Conservation (phyloP, 192 early-diverging fungal genomes). For the Allomyces javanicus region DNA sequence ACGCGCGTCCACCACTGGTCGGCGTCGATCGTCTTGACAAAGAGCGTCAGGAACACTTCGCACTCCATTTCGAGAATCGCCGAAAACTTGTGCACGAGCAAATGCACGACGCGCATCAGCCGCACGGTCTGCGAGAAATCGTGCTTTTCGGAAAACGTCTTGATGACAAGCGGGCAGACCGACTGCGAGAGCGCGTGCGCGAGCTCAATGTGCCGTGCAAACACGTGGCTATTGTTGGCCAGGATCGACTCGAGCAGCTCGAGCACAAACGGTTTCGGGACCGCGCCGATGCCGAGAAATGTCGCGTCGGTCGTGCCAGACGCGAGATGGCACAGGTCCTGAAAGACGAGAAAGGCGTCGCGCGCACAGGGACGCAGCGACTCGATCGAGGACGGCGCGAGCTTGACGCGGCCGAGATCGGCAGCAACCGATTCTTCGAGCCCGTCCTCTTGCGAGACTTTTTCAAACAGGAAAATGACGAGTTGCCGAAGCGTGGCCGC, state of each 20-base stretch:
- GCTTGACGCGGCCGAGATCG: conserved; percentile 5
- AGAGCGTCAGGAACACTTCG: conserved; percentile 83
- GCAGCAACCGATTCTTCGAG: neutral
- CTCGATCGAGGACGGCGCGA: neutral
- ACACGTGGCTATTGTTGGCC: conserved; percentile 51
- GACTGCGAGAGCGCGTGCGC: conserved; percentile 48
- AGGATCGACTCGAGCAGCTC: conserved; percentile 86
- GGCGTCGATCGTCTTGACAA: conserved; percentile 60
- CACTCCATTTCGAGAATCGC: conserved; percentile 43
- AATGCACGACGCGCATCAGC: conserved; percentile 55
- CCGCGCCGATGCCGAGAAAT: conserved; percentile 19
- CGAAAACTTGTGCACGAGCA: conserved; percentile 45
- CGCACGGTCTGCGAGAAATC: conserved; percentile 71
- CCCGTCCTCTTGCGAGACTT: conserved; percentile 43
- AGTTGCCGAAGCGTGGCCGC: conserved; percentile 67
- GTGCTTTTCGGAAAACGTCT: conserved; percentile 73
- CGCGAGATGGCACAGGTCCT: conserved; percentile 70
- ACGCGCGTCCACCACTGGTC: conserved; percentile 62
- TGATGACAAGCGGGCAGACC: conserved; percentile 75
- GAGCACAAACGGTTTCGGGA: conserved; percentile 58
- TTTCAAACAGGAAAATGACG: conserved; percentile 69
- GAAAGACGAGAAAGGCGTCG: conserved; percentile 49
- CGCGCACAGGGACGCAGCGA: neutral
- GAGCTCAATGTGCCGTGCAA: conserved; percentile 61
- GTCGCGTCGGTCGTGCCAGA: conserved; percentile 23